Conservation (phyloP, 140 eudicot genomes). For the Ambrosia hybrid region DNA sequence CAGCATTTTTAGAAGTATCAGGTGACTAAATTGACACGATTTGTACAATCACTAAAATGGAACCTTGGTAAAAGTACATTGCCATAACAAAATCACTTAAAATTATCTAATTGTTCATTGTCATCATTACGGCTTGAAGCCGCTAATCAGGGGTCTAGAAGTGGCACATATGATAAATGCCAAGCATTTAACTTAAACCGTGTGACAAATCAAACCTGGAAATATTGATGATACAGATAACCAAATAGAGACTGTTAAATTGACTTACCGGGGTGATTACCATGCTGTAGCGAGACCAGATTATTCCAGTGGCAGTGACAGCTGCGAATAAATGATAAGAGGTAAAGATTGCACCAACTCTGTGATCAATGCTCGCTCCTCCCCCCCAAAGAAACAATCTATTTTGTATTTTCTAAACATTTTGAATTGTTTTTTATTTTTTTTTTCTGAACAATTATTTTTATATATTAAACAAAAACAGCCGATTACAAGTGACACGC, state of each 20-base stretch:
- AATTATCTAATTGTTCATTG: no score
- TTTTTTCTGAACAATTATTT: no score
- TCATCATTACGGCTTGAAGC: no score
- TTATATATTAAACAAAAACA: no score
- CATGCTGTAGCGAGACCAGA: conserved; percentile 95
- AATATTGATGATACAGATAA: not conserved
- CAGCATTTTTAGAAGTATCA: not conserved
- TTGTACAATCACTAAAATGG: not conserved
- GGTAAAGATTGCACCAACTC: not conserved
- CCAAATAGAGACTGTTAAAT: not conserved
- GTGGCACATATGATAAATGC: not conserved
- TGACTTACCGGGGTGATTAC: conserved; percentile 87
- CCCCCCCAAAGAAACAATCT: conserved; percentile 1
- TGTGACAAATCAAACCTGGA: not conserved
- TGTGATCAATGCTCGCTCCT: not conserved
- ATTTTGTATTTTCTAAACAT: no score
- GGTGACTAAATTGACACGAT: not conserved
- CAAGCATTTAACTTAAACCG: not conserved
- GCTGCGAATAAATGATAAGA: conserved; percentile 42
- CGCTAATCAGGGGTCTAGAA: not conserved
- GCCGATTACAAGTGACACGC: no score
- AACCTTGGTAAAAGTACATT: not conserved
- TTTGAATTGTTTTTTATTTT: no score
- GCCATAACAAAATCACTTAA: not conserved
- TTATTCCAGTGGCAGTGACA: conserved; percentile 83